Evolutionary conservation across 441 rosid species (phyloP), one percentile per base, ranked within the genome.

Genomic region (Pelargonium cotyledonis): DNA sequence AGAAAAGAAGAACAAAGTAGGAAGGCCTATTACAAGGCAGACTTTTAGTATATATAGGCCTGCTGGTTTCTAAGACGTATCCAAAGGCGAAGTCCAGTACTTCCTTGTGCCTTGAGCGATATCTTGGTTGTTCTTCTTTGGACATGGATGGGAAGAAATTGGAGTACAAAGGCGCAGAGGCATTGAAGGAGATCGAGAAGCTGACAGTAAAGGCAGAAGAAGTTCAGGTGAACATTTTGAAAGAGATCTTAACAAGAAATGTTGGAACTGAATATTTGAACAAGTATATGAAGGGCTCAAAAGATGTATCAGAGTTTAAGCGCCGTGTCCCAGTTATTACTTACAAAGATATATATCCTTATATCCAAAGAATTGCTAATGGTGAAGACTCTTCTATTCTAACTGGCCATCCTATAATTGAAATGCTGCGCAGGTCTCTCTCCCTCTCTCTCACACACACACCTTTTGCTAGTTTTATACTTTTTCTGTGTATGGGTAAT

Each of bases 371-470:
- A 77, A 92, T 92, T 75, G 91, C 93, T 43, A 80, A 83, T 69
- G 98, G 96, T 38, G 98, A 89, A 78, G 93, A 77, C 69, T 87
- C 90, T 66, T 85, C 86, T 65, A 84, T 92, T 57, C 75, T 92
- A n/a, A 80, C 95, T 51, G 89, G 87, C 57, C 87, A 79, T 66
- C 87, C 83, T 47, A 82, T 92, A 61, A 80, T 88, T 69, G 96
- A 92, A 79, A 80, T 92, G 83, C 70, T 90, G 53, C 90, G 98
- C 95, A 92, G 98, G 98, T 92, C 63, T 72, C 12, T 80, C 46
- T 19, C 51, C 65, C 57, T 69, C 49, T 29, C 35, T 29, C n/a
- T n/a, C n/a, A n/a, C n/a, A n/a, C n/a, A n/a, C n/a, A n/a, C 35
- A 29, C 35, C 35, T 29, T 29, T 29, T 3, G 35, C 35, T 29